Evolutionary conservation across 495 filamentous ascomycete genomes (phyloP).

Genomic region (Pyrenula aspistea): DNA sequence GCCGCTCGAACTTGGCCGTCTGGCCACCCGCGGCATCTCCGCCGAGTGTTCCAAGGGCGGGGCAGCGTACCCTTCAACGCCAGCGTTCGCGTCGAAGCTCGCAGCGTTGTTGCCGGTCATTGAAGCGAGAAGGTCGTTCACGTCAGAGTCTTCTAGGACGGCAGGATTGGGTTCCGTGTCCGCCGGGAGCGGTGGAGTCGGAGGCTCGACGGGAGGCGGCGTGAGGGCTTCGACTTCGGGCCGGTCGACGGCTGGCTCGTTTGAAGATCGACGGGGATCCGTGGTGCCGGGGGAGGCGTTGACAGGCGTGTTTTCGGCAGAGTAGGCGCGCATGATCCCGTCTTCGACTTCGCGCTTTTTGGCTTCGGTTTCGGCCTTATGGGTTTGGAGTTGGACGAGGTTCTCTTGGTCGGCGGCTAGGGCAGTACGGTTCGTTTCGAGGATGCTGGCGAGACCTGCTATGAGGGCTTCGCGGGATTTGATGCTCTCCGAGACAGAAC

Average conservation of each 20-base stretch:
- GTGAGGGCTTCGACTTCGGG: constrained; percentile 79
- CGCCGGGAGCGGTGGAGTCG: constrained; percentile 19
- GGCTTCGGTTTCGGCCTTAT: constrained; percentile 53
- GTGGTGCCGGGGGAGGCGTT: constrained; percentile 18
- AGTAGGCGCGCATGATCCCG: constrained; percentile 71
- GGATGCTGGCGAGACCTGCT: constrained; percentile 66
- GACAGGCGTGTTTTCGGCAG: constrained; percentile 28
- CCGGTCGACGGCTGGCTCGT: constrained; percentile 20
- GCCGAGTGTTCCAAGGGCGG: constrained; percentile 20
- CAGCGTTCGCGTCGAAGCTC: constrained; percentile 8
- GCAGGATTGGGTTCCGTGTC: constrained; percentile 10
- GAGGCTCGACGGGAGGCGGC: constrained; percentile 49
- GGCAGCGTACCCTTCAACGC: constrained; percentile 4
- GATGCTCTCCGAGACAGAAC: constrained; percentile 78
- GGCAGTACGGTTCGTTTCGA: constrained; percentile 60
- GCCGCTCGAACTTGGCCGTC: constrained; percentile 35
- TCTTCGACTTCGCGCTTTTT: constrained; percentile 83
- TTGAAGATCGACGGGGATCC: constrained; percentile 14
- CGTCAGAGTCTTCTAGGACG: constrained; percentile 4
- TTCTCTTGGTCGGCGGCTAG: constrained; percentile 56
- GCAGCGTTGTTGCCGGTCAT: constrained; percentile 6
- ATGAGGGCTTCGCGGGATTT: constrained; percentile 73
- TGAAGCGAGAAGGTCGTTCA: not conserved
- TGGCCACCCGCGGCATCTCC: constrained; percentile 29
- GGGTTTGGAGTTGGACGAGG: constrained; percentile 41